phyloP scores from a whole-genome alignment of 2,329 filamentous ascomycete genomes.

The Pseudogymnoascus sp. region DNA sequence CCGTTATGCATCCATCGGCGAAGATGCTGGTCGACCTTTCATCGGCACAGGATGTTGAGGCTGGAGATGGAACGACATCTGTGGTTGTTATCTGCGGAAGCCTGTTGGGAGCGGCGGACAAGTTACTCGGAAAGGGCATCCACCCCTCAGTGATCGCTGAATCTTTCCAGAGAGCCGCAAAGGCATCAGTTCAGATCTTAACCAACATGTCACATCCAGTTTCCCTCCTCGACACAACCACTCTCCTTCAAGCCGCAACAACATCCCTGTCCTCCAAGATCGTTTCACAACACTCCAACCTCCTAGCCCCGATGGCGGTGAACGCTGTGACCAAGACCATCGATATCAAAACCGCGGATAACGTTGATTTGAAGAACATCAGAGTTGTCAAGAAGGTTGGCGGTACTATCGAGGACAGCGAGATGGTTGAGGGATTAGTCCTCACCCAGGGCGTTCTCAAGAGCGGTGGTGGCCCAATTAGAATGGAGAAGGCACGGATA shows the following conservation, averaged over 20 bases:
- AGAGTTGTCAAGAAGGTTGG: slow-evolving; percentile 96
- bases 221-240: slow-evolving; percentile 75
- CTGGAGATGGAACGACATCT: slow-evolving; percentile 94
- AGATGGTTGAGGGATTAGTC: slow-evolving; percentile 91
- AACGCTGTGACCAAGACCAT: slow-evolving; percentile 94
- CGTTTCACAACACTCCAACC: slow-evolving; percentile 91
- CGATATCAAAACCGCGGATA: slow-evolving; percentile 89
- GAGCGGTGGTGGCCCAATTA: slow-evolving; percentile 77
- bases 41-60: slow-evolving; percentile 95
- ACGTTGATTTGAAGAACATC: slow-evolving; percentile 94
- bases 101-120: slow-evolving; percentile 86
- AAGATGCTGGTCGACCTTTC: slow-evolving; percentile 99
- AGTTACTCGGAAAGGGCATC: slow-evolving; percentile 83
- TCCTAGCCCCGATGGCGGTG: slow-evolving; percentile 95
- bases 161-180: slow-evolving; percentile 89
- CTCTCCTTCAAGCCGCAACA: slow-evolving; percentile 90
- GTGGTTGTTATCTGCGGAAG: slow-evolving; percentile 97
- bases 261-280: slow-evolving; percentile 98
- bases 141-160: slow-evolving; percentile 98
- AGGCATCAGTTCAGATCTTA: slow-evolving; percentile 78
- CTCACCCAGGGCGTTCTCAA: slow-evolving; percentile 90
- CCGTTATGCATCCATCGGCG: slow-evolving; percentile 97
- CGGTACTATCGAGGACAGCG: slow-evolving; percentile 95
- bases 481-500: slow-evolving; percentile 97
- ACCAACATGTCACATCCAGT: slow-evolving; percentile 96